Evolutionary conservation across 345 rosid genomes (phyloP).

Genomic region (Salix koriyanagi): DNA sequence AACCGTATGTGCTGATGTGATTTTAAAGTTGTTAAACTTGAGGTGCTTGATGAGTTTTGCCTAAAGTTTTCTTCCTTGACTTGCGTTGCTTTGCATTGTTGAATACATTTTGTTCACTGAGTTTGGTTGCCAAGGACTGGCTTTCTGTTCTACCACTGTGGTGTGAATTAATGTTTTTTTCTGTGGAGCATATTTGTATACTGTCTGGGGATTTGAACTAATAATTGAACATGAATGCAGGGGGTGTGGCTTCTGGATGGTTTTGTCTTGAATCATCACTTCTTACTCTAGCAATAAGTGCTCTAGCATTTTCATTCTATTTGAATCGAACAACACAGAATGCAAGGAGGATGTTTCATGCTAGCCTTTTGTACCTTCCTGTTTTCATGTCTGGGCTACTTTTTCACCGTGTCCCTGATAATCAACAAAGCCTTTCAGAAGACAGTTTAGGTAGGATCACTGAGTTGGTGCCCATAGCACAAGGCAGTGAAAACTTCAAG

Average conservation of each 20-base stretch:
- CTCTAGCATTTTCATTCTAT: constrained; percentile 79
- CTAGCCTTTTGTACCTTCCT: constrained; percentile 86
- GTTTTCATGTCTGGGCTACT: constrained; percentile 83
- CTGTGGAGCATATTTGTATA: background rate
- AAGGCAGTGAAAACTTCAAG: constrained; percentile 16
- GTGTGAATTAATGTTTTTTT: background rate
- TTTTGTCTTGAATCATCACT: constrained; percentile 70
- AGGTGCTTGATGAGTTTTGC: background rate
- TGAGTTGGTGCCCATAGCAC: constrained; percentile 8
- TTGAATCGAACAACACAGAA: constrained; percentile 54
- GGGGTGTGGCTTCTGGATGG: constrained; percentile 84
- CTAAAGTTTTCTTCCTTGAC: background rate
- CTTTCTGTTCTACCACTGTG: background rate
- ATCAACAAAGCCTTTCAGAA: constrained; percentile 29
- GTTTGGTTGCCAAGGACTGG: background rate
- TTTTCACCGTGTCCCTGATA: constrained; percentile 49
- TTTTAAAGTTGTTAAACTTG: background rate
- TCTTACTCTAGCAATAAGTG: constrained; percentile 69
- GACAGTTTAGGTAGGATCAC: constrained; percentile 8
- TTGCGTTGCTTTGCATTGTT: background rate
- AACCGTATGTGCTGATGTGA: background rate
- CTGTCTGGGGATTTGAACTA: background rate
- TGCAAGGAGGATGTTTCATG: constrained; percentile 78
- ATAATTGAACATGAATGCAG: constrained; percentile 29
- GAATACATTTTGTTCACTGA: background rate